These are phyloP conservation scores for Podospora pseudoanserina DNA, from an alignment of 495 filamentous ascomycete genomes.

Conservation along the genomic window DNA sequence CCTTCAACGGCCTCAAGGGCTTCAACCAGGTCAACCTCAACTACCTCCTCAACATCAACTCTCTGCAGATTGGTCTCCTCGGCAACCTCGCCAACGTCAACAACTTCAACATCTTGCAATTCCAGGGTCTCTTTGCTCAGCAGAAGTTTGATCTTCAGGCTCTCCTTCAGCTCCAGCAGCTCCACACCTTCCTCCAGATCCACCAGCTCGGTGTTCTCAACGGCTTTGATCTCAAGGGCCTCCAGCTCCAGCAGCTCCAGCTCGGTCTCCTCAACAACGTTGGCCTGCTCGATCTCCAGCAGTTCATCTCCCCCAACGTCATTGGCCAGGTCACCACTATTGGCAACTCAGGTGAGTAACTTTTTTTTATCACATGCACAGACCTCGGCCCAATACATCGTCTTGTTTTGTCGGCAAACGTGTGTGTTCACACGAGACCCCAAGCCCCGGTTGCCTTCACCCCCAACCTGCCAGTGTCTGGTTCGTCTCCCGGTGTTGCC, in stretches of 20 bases:
- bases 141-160: slow-evolving; percentile 37
- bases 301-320: slow-evolving; percentile 37
- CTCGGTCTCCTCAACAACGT: slow-evolving; percentile 39
- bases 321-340: slow-evolving; percentile 38
- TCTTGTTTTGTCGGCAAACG: slow-evolving; percentile 10
- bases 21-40: slow-evolving; percentile 45
- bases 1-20: slow-evolving; percentile 39
- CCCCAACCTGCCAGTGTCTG: slow-evolving; percentile 7
- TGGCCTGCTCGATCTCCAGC: slow-evolving; percentile 36
- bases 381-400: not conserved
- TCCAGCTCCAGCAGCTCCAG: slow-evolving; percentile 40
- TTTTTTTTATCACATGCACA: slow-evolving; percentile 8
- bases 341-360: slow-evolving; percentile 30
- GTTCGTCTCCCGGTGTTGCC: slow-evolving; percentile 3
- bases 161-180: slow-evolving; percentile 44
- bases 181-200: slow-evolving; percentile 41
- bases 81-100: slow-evolving; percentile 39
- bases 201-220: slow-evolving; percentile 42
- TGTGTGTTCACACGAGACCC: slow-evolving; percentile 23
- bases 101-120: slow-evolving; percentile 40
- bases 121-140: slow-evolving; percentile 37
- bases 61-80: slow-evolving; percentile 39
- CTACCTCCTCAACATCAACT: slow-evolving; percentile 47
- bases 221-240: slow-evolving; percentile 41
- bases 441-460: slow-evolving; percentile 14